phyloP scores from a whole-genome alignment of 495 filamentous ascomycete genomes.

The Podospora pseudocomata region DNA sequence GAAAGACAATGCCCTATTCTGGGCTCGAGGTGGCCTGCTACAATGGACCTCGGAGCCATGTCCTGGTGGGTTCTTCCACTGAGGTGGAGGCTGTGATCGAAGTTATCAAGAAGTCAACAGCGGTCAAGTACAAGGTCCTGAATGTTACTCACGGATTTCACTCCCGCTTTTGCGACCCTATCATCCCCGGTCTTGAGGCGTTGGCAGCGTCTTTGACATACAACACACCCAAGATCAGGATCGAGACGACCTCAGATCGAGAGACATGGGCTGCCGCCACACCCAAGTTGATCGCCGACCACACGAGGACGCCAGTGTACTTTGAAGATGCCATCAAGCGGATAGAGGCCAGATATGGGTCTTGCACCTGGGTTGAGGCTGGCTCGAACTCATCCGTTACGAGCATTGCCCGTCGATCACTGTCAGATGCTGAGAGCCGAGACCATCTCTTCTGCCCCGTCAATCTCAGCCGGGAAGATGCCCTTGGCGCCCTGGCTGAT shows the following conservation, averaged over 20 bases:
- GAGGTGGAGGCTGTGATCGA: background rate
- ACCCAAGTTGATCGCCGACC: conserved; percentile 18
- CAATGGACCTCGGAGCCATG: background rate
- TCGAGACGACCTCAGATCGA: background rate
- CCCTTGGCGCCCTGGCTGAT: background rate
- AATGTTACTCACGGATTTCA: conserved; percentile 54
- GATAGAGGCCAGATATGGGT: conserved; percentile 25
- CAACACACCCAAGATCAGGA: conserved; percentile 5
- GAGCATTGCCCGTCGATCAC: conserved; percentile 22
- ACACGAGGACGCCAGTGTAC: conserved; percentile 35
- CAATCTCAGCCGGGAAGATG: background rate
- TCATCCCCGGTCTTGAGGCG: conserved; percentile 31
- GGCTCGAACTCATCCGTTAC: conserved; percentile 34
- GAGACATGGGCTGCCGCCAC: too few relatives aligned
- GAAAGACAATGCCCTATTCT: background rate
- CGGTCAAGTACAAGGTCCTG: conserved; percentile 18
- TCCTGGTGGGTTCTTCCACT: background rate
- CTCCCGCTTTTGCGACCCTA: conserved; percentile 40
- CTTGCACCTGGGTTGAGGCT: conserved; percentile 38
- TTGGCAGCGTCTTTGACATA: background rate
- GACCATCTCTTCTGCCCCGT: background rate
- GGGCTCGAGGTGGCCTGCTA: background rate
- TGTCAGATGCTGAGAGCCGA: background rate
- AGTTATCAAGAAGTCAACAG: background rate
- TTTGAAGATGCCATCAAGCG: conserved; percentile 33